Percentiles rank a stretch among this genome's conserved stretches.
Conservation (phyloP, 441 rosid genomes). For the Pelargonium myrrhifolium region DNA sequence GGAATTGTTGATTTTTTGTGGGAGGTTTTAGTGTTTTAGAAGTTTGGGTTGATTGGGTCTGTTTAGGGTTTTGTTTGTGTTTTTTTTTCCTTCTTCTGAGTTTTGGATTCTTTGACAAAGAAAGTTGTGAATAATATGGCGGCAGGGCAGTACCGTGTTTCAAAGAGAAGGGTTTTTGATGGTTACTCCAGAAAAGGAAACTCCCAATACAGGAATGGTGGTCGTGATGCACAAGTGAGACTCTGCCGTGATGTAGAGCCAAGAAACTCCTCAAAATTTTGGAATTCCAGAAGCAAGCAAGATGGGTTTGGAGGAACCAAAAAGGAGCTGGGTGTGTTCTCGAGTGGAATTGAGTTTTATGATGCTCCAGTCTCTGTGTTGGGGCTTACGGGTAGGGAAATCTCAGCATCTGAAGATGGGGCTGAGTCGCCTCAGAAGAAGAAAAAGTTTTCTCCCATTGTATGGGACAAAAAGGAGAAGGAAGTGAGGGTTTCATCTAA, state of each 20-base stretch:
- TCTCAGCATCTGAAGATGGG: conserved; percentile 19
- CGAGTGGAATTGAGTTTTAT: conserved; percentile 17
- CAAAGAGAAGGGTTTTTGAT: conserved; percentile 28
- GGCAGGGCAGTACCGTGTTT: conserved; percentile 59
- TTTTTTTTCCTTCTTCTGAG: conserved; percentile 8
- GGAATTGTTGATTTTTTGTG: neutral
- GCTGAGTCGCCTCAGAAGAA: conserved; percentile 44
- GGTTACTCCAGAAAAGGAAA: conserved; percentile 22
- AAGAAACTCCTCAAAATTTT: neutral
- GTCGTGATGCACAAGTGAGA: conserved; percentile 21
- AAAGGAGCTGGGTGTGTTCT: neutral
- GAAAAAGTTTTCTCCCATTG: conserved; percentile 46
- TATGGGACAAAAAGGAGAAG: conserved; percentile 35
- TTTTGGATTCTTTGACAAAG: conserved; percentile 36
- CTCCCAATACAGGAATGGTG: conserved; percentile 20
- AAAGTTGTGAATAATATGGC: conserved; percentile 61
- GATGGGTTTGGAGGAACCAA: neutral
- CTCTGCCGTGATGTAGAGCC: conserved; percentile 18
- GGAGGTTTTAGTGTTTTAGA: neutral
- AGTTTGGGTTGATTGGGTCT: conserved; percentile 18
- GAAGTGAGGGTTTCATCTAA: conserved; percentile 23
- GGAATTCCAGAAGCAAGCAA: neutral
- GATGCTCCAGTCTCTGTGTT: neutral
- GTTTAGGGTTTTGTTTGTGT: conserved; percentile 10
- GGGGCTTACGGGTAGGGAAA: conserved; percentile 18